Evolutionary conservation across 768 basidiomycete genomes (phyloP).

Genomic region (Suillus hirtellus): DNA sequence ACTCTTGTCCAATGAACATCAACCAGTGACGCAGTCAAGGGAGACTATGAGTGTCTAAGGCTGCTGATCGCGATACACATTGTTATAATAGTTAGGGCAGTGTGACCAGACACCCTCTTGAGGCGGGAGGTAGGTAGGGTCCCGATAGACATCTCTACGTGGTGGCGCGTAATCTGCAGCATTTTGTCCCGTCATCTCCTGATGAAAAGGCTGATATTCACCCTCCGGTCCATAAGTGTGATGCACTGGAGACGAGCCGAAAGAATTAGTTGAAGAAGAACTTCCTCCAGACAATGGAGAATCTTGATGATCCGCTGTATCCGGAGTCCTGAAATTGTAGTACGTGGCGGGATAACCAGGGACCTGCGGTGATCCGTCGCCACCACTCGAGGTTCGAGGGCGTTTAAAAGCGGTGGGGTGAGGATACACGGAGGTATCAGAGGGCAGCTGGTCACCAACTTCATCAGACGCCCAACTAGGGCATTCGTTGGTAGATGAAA

Average conservation of each 20-base stretch:
- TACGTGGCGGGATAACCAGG: background rate
- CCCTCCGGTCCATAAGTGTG: background rate
- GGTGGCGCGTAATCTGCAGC: background rate
- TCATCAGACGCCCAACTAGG: slow-evolving; percentile 17
- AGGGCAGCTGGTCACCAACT: slow-evolving; percentile 14
- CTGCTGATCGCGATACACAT: background rate
- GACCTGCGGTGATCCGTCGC: background rate
- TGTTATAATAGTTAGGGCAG: background rate
- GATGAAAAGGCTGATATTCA: background rate
- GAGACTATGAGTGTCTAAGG: background rate
- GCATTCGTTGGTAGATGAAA: slow-evolving; percentile 13
- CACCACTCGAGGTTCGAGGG: slow-evolving; percentile 12
- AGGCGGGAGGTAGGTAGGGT: background rate
- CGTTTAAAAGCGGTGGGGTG: slow-evolving; percentile 18
- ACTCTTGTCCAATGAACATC: slow-evolving; percentile 2
- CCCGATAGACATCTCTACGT: background rate
- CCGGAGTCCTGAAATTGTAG: background rate
- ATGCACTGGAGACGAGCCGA: slow-evolving; percentile 1
- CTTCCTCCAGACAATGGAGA: slow-evolving; percentile 6
- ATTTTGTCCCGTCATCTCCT: background rate
- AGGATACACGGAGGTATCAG: slow-evolving; percentile 13
- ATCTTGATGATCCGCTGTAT: slow-evolving; percentile 1
- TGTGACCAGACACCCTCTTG: background rate
- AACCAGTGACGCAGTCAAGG: background rate
- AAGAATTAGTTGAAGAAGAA: background rate